Conservation (phyloP, 2,329 filamentous ascomycete genomes). For the Fusarium bactridioides region DNA sequence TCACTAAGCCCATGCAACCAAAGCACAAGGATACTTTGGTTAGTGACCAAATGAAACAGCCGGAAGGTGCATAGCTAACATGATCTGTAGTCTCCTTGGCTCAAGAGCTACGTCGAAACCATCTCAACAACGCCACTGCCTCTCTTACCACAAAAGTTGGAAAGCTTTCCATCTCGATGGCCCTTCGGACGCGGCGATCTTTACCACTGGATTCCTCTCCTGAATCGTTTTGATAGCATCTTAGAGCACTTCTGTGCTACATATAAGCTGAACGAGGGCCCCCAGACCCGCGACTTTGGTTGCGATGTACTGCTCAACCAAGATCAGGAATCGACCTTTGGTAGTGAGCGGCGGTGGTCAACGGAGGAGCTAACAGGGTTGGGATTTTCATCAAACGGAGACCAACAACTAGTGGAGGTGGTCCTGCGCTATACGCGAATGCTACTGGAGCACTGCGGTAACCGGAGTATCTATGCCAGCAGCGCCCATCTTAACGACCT, state of each 20-base stretch:
- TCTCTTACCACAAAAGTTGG: constrained; percentile 78
- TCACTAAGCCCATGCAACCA: constrained; percentile 70
- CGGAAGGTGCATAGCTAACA: constrained; percentile 39
- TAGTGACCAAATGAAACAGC: constrained; percentile 40
- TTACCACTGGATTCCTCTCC: constrained; percentile 95
- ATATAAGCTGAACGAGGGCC: constrained; percentile 82
- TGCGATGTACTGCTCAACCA: constrained; percentile 70
- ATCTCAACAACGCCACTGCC: constrained; percentile 75
- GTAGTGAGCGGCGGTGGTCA: constrained; percentile 57
- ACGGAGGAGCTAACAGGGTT: constrained; percentile 60
- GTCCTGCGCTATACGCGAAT: constrained; percentile 87
- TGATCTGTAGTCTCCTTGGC: constrained; percentile 77
- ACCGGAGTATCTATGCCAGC: constrained; percentile 94
- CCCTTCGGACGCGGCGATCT: constrained; percentile 94
- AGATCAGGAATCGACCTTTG: constrained; percentile 59
- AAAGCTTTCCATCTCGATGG: constrained; percentile 87
- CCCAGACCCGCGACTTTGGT: constrained; percentile 80
- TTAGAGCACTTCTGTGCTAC: constrained; percentile 81
- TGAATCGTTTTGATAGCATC: constrained; percentile 93
- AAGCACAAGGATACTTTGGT: constrained; percentile 75
- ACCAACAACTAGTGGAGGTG: constrained; percentile 79
- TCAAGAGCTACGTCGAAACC: constrained; percentile 79
- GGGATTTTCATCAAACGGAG: constrained; percentile 77
- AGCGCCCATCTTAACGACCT: constrained; percentile 89
- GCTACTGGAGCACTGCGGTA: constrained; percentile 93